Evolutionary conservation across 208 protist genomes (phyloP), one percentile per base, ranked within the genome.

Genomic region (Trypanosoma theileri): DNA sequence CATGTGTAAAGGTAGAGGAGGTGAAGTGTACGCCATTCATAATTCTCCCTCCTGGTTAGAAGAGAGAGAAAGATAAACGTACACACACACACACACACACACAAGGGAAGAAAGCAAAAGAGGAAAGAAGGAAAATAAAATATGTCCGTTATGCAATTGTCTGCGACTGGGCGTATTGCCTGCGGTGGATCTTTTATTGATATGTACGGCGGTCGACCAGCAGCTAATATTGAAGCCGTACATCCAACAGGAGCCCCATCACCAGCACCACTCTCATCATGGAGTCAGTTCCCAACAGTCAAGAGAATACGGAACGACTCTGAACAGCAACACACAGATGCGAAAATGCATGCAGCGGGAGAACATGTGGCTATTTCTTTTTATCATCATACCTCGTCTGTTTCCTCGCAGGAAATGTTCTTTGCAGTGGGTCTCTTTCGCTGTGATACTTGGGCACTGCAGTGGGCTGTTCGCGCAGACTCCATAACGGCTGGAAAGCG

Each of bases 391-490:
- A 40, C 57, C 4, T 41, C 48, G 14, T 24, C 65, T 13, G 22
- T 57, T 21, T 19, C 19, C 0, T 40, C 54, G 19, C 21, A 56
- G 16, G 44, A 44, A 46, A 54, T 61, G 21, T 83, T 85, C 58
- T 85, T 94, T 71, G 69, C 82, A 0, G 69, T 79, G 16, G 76
- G 69, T 21, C 55, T 94, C 17, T 67, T 92, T 19, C 85, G 89
- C n/a, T 91, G 86, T 52, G 89, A 94, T 63, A 94, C 89, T 9
- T 92, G 89, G 85, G 73, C 82, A 14, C 74, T 91, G 48, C 80
- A 91, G 53, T 94, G 89, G 89, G 82, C 59, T 12, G 76, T 92
- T 0, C 70, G 70, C 26, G 44, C 63, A 1, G 55, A 67, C 13
- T 24, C 61, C 16, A 4, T 51, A 8, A 21, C 19, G 1, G 14